Percentiles rank a stretch among this genome's conserved stretches.
These are phyloP conservation scores for Dothideomycetidae sp. DNA, from an alignment of 2,329 filamentous ascomycete genomes.

Conservation along the genomic window DNA sequence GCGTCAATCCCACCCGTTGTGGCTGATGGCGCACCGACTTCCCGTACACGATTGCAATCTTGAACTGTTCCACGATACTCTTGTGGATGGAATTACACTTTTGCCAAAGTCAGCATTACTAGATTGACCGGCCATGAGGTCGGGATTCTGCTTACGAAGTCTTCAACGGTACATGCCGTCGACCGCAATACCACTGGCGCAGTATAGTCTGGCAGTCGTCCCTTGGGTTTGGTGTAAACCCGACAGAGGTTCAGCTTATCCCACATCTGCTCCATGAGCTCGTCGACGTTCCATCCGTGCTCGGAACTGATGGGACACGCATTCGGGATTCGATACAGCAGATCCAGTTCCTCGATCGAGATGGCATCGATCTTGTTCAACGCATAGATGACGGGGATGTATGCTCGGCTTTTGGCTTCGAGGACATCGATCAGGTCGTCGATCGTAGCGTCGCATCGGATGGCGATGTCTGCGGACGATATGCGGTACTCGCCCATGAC, in stretches of 20 bases:
- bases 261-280: constrained; percentile 97
- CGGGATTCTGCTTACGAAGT: constrained; percentile 74
- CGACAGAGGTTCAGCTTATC: constrained; percentile 82
- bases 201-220: constrained; percentile 81
- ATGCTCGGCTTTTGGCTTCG: constrained; percentile 85
- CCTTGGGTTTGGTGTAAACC: constrained; percentile 97
- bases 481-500: constrained; percentile 97
- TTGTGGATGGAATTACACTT: constrained; percentile 97
- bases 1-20: constrained; percentile 78
- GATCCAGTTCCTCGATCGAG: constrained; percentile 90
- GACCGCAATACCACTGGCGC: constrained; percentile 78
- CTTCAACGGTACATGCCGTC: constrained; percentile 76
- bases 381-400: constrained; percentile 98
- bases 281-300: constrained; percentile 90
- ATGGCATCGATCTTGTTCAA: constrained; percentile 99
- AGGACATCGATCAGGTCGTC: constrained; percentile 94
- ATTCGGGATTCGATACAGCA: constrained; percentile 92
- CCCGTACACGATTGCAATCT: constrained; percentile 87
- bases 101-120: constrained; percentile 23
- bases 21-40: constrained; percentile 98
- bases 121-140: neutral
- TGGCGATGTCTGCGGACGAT: constrained; percentile 90
- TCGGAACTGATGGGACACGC: constrained; percentile 95
- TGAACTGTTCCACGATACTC: constrained; percentile 91
- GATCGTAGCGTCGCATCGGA: constrained; percentile 92